Conservation (phyloP, 176 grass and related monocot species). For the maize (Zea mays) region DNA sequence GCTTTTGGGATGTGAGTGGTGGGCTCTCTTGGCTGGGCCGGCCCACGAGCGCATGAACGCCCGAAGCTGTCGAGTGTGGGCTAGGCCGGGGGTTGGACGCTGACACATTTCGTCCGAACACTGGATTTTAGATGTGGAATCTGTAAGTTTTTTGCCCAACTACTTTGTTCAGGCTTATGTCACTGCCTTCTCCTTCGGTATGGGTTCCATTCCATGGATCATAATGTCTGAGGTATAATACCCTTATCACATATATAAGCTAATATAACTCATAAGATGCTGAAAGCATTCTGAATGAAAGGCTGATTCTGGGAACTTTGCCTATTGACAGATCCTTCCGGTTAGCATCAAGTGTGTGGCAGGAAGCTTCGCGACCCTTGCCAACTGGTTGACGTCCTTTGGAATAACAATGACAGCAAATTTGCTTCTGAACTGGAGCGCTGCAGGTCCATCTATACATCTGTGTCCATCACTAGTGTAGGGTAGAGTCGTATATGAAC, state of each 20-base stretch:
- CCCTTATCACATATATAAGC: background rate
- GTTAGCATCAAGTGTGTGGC: conserved; percentile 85
- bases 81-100: too few species aligned
- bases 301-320: background rate
- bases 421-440: conserved; percentile 77
- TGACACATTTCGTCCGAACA: conserved; percentile 29
- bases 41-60: too few species aligned
- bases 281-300: conserved; percentile 14
- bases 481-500: background rate
- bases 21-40: too few species aligned
- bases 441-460: conserved; percentile 51
- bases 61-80: too few species aligned
- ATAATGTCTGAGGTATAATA: conserved; percentile 96
- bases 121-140: background rate
- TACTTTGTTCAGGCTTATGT: conserved; percentile 67
- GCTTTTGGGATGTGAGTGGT: too few species aligned
- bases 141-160: conserved; percentile 5
- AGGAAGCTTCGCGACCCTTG: conserved; percentile 83
- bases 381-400: conserved; percentile 87
- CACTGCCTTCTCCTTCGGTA: conserved; percentile 70
- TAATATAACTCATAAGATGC: conserved; percentile 8
- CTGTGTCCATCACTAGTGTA: background rate
- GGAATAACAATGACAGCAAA: conserved; percentile 88
- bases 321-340: conserved; percentile 54
- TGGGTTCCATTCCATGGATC: conserved; percentile 96